Conservation (phyloP, 345 rosid genomes). For the Nephelium lappaceum region DNA sequence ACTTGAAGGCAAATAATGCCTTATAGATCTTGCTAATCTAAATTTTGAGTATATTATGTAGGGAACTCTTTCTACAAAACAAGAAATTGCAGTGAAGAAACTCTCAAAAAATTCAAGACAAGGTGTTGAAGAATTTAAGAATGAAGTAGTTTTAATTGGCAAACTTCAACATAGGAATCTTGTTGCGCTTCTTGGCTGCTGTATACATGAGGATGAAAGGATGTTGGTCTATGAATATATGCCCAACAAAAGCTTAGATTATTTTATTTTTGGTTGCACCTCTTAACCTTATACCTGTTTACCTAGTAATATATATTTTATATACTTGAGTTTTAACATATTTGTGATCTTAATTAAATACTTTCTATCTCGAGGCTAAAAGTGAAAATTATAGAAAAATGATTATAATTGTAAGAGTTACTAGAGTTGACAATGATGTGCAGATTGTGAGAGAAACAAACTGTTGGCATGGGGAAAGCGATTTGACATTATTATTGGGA, state of each 20-base stretch:
- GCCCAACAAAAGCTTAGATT: slow-evolving; percentile 1
- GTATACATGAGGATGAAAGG: too few species aligned
- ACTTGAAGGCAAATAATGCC: background rate
- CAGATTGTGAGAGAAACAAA: background rate
- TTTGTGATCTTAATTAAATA: background rate
- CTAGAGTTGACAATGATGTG: background rate
- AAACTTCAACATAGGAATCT: too few species aligned
- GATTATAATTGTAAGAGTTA: too few species aligned
- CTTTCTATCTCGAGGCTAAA: background rate
- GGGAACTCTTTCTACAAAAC: slow-evolving; percentile 28
- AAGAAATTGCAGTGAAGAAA: slow-evolving; percentile 46
- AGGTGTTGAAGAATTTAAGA: too few species aligned
- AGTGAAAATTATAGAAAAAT: background rate
- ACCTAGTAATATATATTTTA: background rate
- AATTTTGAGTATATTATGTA: background rate
- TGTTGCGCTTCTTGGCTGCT: too few species aligned
- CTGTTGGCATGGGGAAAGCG: slow-evolving; percentile 15
- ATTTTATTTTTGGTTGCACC: slow-evolving; percentile 8
- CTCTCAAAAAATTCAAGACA: slow-evolving; percentile 14
- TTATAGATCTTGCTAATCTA: background rate
- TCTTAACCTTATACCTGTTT: background rate
- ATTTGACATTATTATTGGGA: slow-evolving; percentile 22
- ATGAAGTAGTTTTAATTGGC: too few species aligned
- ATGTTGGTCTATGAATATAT: too few species aligned
- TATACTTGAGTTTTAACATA: background rate